These are phyloP conservation scores for Astragalus glycyphyllos DNA, from an alignment of 306 rosid genomes.

Conservation along the genomic window DNA sequence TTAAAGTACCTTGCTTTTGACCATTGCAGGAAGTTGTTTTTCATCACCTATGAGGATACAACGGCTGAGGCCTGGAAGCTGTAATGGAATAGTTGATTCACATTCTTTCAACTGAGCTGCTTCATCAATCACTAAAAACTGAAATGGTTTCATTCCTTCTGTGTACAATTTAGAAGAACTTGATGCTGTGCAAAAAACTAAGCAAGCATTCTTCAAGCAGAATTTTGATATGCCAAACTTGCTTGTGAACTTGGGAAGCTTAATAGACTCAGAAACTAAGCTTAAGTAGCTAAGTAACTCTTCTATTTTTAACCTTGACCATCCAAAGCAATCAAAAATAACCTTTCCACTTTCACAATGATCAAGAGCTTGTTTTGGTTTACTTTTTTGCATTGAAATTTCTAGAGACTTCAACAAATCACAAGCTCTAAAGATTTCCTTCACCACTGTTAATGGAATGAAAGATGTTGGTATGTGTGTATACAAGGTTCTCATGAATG, in stretches of 20 bases:
- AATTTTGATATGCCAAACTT: neutral
- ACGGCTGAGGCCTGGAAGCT: slow-evolving; percentile 50
- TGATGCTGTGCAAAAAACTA: slow-evolving; percentile 52
- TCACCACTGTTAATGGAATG: slow-evolving; percentile 32
- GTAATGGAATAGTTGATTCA: slow-evolving; percentile 65
- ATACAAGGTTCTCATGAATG: slow-evolving; percentile 35
- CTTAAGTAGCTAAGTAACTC: slow-evolving; percentile 27
- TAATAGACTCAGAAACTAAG: slow-evolving; percentile 16
- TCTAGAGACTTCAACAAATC: slow-evolving; percentile 37
- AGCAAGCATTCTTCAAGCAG: slow-evolving; percentile 48
- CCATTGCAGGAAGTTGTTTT: slow-evolving; percentile 67
- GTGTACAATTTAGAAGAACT: slow-evolving; percentile 47
- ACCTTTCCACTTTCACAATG: neutral
- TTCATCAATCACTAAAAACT: slow-evolving; percentile 61
- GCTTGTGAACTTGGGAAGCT: slow-evolving; percentile 9
- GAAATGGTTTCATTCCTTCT: neutral
- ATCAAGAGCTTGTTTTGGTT: neutral
- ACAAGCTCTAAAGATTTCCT: slow-evolving; percentile 33
- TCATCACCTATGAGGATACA: slow-evolving; percentile 67
- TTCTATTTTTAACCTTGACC: slow-evolving; percentile 11
- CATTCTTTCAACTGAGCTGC: slow-evolving; percentile 71
- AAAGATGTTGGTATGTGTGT: slow-evolving; percentile 63
- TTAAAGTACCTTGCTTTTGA: slow-evolving; percentile 59
- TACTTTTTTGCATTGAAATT: neutral
- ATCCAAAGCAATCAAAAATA: slow-evolving; percentile 13